Evolutionary conservation across 441 rosid genomes (phyloP), one percentile per base, ranked within the genome.

Genomic region (Kokia cookei): DNA sequence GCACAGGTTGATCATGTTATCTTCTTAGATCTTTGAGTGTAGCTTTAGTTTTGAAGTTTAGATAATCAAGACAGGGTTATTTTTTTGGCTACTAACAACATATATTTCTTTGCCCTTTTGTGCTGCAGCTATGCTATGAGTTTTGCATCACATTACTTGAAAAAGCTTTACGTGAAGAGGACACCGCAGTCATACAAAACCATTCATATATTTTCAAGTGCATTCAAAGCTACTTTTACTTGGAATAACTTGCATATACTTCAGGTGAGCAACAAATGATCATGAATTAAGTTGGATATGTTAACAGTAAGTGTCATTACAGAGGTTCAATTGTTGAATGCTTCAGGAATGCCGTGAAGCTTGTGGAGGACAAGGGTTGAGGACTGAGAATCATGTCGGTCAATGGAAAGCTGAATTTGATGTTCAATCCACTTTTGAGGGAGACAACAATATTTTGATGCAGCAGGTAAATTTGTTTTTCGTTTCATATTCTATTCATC

Each of bases 161-260:
- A 95, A 86, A 83, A 81, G 84, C 73, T 87, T 2, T 95, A 82
- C 69, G 87, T 89, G 87, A 89, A 90, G 76, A 90, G 97, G 84
- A 87, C 94, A 47, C 97, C 97, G 63, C 90, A 86, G 80, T 76
- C 93, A 63, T 89, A 77, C 88, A 95, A 93, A 82, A 80, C 84
- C 37, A 80, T 93, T 65, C 98, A 95, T 83, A 88, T 95, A 64
- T 77, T 88, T 76, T 90, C 98, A 75, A 93, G 99, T 80, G 93
- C 96, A 45, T 82, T 88, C 80, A 95, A 95, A 86, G 98, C 98
- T 73, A 79, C 77, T 71, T 79, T 81, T 19, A 84, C 93, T 22
- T 95, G 99, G 99, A 95, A 93, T 83, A 89, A 95, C 79, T 89
- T 93, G 96, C 89, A 87, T 81, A 91, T 94, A 57, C 97, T 95